These are phyloP conservation scores for Phylloporus rhodoxanthus DNA, from an alignment of 768 basidiomycete genomes.

Conservation along the genomic window DNA sequence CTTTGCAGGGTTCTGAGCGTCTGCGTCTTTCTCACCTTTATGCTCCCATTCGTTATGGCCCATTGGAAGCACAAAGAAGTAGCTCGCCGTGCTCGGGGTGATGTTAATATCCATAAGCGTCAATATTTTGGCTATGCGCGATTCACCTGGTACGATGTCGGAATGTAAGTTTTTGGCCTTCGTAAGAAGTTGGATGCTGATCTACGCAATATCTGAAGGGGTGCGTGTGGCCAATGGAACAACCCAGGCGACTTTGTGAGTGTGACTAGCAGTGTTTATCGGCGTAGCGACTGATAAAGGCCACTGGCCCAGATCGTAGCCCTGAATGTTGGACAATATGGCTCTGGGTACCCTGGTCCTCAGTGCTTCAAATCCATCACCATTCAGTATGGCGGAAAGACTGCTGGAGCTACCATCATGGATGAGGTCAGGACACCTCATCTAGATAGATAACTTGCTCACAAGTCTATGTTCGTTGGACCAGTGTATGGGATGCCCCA, in stretches of 20 bases:
- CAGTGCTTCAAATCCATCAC: conserved; percentile 57
- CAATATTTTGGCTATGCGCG: conserved; percentile 30
- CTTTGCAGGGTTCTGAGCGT: conserved; percentile 20
- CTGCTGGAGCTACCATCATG: conserved; percentile 50
- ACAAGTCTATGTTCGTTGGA: not conserved
- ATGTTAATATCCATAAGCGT: conserved; percentile 38
- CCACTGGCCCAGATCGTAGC: conserved; percentile 49
- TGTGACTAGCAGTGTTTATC: conserved; percentile 2
- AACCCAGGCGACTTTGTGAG: conserved; percentile 40
- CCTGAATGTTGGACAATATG: conserved; percentile 47
- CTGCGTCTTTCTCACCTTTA: conserved; percentile 33
- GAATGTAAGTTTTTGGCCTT: conserved; percentile 35
- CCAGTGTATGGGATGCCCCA: conserved; percentile 64
- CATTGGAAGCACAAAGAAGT: conserved; percentile 41
- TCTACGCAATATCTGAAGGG: conserved; percentile 31
- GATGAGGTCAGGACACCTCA: conserved; percentile 46
- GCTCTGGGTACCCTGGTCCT: conserved; percentile 56
- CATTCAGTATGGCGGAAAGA: conserved; percentile 57
- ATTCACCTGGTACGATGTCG: conserved; percentile 54
- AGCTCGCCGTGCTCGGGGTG: conserved; percentile 41
- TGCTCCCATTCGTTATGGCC: conserved; percentile 32
- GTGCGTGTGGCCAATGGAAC: conserved; percentile 49
- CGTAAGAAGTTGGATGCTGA: conserved; percentile 5
- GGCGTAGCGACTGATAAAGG: not conserved
- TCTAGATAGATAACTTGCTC: not conserved